These are phyloP conservation scores for Cymbopogon flexuosus DNA, from an alignment of 202 grass and related monocot genomes.

Conservation along the genomic window DNA sequence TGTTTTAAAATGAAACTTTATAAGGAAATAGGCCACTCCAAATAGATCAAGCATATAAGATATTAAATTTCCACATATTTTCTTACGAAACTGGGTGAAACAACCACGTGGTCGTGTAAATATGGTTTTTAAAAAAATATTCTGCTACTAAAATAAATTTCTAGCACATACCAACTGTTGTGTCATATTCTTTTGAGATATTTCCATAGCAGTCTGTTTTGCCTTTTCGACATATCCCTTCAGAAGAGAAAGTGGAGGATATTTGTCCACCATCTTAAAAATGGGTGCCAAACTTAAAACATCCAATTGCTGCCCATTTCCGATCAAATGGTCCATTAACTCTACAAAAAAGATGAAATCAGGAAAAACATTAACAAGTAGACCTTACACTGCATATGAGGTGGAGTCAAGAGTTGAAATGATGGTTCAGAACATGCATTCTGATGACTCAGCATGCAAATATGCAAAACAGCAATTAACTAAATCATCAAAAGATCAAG, in stretches of 20 bases:
- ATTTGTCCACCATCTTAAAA: conserved; percentile 43
- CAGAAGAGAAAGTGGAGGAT: conserved; percentile 36
- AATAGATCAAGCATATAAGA: neutral
- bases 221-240: conserved; percentile 45
- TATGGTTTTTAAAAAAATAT: neutral
- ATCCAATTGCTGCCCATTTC: conserved; percentile 35
- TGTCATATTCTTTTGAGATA: conserved; percentile 25
- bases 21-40: neutral
- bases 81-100: neutral
- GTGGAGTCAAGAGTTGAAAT: neutral
- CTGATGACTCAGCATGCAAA: neutral
- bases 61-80: neutral
- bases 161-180: conserved; percentile 34
- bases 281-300: conserved; percentile 17
- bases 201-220: conserved; percentile 33
- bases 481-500: neutral
- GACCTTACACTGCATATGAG: conserved; percentile 6
- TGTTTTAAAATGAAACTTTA: neutral
- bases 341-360: conserved; percentile 37
- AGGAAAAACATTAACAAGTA: conserved; percentile 17
- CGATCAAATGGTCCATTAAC: conserved; percentile 46
- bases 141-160: neutral
- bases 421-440: neutral
- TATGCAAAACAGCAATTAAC: neutral
- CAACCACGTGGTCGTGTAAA: neutral